These are phyloP conservation scores for Melaleuca alternifolia DNA, from an alignment of 345 rosid genomes.

Conservation along the genomic window DNA sequence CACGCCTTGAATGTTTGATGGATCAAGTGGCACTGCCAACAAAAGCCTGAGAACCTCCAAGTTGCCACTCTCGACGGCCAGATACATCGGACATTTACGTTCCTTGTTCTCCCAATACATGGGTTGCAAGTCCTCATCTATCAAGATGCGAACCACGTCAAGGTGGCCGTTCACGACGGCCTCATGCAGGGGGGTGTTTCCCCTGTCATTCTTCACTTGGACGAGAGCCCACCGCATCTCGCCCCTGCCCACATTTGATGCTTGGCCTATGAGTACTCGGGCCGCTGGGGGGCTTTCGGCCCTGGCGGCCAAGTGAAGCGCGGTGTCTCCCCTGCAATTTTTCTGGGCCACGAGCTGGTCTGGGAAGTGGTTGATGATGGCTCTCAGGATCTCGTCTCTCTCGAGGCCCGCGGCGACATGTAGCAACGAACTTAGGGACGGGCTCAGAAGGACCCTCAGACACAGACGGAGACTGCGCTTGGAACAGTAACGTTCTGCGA, in stretches of 20 bases:
- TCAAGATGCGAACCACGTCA: not conserved
- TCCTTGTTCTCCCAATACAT: not conserved
- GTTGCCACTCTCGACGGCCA: not conserved
- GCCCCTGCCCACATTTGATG: not conserved
- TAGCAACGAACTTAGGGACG: not conserved
- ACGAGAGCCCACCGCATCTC: not conserved
- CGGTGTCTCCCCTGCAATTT: not conserved
- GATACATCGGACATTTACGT: not conserved
- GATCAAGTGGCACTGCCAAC: no score
- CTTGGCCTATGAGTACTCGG: not conserved
- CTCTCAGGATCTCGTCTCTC: not conserved
- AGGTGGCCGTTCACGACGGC: no score
- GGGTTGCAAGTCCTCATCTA: not conserved
- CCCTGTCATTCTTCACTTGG: not conserved
- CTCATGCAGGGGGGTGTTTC: not conserved
- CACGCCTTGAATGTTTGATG: no score
- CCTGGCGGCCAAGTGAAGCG: not conserved
- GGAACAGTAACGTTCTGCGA: not conserved
- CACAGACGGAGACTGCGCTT: not conserved
- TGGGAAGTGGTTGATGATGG: not conserved
- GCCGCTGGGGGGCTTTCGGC: not conserved
- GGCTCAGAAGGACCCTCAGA: not conserved
- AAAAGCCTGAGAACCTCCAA: not conserved
- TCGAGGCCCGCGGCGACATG: accelerated
- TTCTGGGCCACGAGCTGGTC: no score